phyloP scores from a whole-genome alignment of 2,329 filamentous ascomycete species.

The Aspergillus chevalieri region DNA sequence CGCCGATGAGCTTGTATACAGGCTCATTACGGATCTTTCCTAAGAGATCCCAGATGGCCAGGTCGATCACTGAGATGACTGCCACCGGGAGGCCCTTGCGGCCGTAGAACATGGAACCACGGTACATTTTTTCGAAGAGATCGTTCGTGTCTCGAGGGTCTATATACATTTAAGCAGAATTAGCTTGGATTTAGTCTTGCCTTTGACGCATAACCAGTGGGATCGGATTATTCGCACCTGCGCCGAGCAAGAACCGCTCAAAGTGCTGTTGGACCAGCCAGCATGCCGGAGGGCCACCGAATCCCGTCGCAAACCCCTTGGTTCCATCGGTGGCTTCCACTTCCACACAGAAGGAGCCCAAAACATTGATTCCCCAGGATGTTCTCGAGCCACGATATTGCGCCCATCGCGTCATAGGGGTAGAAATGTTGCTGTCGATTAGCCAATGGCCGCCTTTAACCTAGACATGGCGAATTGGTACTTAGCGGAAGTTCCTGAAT shows the following conservation, averaged over 20 bases:
- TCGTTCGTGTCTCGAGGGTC: constrained; percentile 88
- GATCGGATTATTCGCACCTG: constrained; percentile 42
- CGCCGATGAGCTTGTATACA: constrained; percentile 90
- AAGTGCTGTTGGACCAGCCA: constrained; percentile 94
- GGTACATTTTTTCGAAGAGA: constrained; percentile 95
- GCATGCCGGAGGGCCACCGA: constrained; percentile 86
- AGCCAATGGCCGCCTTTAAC: constrained; percentile 61
- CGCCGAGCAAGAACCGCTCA: constrained; percentile 80
- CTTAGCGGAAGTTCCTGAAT: not conserved
- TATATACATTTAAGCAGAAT: constrained; percentile 18
- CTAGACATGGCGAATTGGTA: constrained; percentile 9
- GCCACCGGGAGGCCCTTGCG: constrained; percentile 85
- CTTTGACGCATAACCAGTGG: not conserved
- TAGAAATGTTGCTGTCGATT: constrained; percentile 86
- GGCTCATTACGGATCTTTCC: constrained; percentile 89
- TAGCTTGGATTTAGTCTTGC: not conserved
- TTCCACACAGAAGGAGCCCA: constrained; percentile 87
- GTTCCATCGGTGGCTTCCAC: constrained; percentile 84
- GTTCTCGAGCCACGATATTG: constrained; percentile 81
- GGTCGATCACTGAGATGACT: constrained; percentile 88
- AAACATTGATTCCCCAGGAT: constrained; percentile 91
- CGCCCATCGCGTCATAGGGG: constrained; percentile 84
- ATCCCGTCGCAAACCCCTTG: constrained; percentile 90
- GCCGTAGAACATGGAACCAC: constrained; percentile 92
- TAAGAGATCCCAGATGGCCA: constrained; percentile 86